These are phyloP conservation scores for Plenodomus biglobosus DNA, from an alignment of 2,329 filamentous ascomycete species.

Conservation along the genomic window DNA sequence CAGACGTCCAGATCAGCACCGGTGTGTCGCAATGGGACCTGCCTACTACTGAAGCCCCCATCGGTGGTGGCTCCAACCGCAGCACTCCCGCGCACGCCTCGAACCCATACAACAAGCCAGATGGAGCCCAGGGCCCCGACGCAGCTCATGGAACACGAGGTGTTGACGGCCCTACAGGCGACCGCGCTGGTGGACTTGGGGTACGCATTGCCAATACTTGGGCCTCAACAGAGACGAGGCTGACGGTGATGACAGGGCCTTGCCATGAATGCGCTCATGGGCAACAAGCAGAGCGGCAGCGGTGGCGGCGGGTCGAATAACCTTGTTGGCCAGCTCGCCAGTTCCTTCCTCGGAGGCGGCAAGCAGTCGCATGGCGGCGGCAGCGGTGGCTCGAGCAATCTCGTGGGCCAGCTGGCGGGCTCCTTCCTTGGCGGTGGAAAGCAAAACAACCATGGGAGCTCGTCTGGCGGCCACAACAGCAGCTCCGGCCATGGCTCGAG, in stretches of 20 bases:
- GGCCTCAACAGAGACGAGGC: slow-evolving; percentile 15
- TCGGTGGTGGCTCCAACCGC: slow-evolving; percentile 60
- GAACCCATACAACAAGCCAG: slow-evolving; percentile 63
- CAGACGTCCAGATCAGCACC: slow-evolving; percentile 68
- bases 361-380: slow-evolving; percentile 39
- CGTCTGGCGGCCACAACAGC: slow-evolving; percentile 43
- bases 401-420: slow-evolving; percentile 59
- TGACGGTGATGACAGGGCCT: slow-evolving; percentile 54
- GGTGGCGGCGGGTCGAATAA: slow-evolving; percentile 41
- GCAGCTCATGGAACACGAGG: slow-evolving; percentile 52
- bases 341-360: slow-evolving; percentile 44
- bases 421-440: slow-evolving; percentile 44
- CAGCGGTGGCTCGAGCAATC: slow-evolving; percentile 41
- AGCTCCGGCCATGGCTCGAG: slow-evolving; percentile 38
- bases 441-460: slow-evolving; percentile 46
- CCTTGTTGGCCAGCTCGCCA: slow-evolving; percentile 59
- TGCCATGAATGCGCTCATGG: slow-evolving; percentile 60
- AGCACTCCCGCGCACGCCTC: slow-evolving; percentile 49
- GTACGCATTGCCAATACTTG: slow-evolving; percentile 51
- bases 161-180: slow-evolving; percentile 56
- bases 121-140: slow-evolving; percentile 40
- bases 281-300: slow-evolving; percentile 39
- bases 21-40: slow-evolving; percentile 74
- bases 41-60: slow-evolving; percentile 65
- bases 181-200: slow-evolving; percentile 60